A percentile compares a stretch with the other conserved stretches of the same genome.
These are phyloP conservation scores for Kluyveromyces sp. DNA, from an alignment of 1,139 yeast genomes.

Conservation along the genomic window DNA sequence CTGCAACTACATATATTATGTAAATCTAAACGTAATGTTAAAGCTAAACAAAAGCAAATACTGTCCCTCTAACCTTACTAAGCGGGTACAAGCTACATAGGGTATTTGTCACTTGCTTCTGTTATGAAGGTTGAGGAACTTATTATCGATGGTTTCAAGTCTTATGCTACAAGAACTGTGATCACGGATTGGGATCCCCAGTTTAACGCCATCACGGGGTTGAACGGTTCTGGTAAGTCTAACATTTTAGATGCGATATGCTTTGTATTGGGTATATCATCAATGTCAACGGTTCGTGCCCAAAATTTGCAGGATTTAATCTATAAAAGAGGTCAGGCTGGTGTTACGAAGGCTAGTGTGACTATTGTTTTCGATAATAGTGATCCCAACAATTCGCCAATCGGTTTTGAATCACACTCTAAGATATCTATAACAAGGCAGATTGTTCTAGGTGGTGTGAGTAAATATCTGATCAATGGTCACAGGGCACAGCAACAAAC, in stretches of 20 bases:
- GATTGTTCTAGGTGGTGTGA: constrained; percentile 82
- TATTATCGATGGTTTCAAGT: constrained; percentile 94
- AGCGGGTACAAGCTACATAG: neutral
- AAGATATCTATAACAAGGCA: constrained; percentile 91
- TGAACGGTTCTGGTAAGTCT: constrained; percentile 96
- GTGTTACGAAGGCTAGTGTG: constrained; percentile 94
- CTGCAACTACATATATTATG: too few relatives aligned
- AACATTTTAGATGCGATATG: constrained; percentile 94
- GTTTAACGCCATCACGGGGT: constrained; percentile 95
- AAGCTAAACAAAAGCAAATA: too few relatives aligned
- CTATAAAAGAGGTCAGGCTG: constrained; percentile 96
- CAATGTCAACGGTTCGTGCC: constrained; percentile 92
- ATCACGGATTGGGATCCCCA: constrained; percentile 93
- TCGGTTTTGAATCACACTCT: constrained; percentile 73
- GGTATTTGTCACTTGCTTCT: neutral
- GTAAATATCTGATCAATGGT: constrained; percentile 90
- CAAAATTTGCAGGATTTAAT: constrained; percentile 88
- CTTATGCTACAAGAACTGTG: constrained; percentile 95
- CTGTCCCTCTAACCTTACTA: neutral
- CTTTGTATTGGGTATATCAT: constrained; percentile 93
- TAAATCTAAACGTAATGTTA: too few relatives aligned
- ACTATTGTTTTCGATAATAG: constrained; percentile 88
- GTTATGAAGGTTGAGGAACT: constrained; percentile 88
- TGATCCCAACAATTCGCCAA: constrained; percentile 70
- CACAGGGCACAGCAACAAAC: constrained; percentile 95